Base-by-base conservation (phyloP, 176 grass and related monocot species). In the Carex pumila region DNA sequence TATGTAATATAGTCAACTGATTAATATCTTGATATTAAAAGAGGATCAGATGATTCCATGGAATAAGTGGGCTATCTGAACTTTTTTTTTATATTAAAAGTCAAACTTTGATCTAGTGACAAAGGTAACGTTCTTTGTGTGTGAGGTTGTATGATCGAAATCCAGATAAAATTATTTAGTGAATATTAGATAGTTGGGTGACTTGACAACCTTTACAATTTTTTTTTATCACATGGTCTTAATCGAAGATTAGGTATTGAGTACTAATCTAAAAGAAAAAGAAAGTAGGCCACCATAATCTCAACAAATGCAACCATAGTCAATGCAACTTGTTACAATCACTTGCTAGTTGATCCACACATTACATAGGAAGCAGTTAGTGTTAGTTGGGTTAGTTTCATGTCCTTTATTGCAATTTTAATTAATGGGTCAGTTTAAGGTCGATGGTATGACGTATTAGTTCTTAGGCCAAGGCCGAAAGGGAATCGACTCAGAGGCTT, bases 291-390 rank as follows among this genome's bases (percentile, higher is more conserved):
- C 12, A 76, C 45, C 47, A 55, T 14, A 76, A 53, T 76, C 1
- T 37, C 72, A 76, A 76, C 49, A 76, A 76, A 76, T 55, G 12
- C 72, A 55, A 52, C n/a, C 71, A 74, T 50, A 32, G 49, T 76
- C 45, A 55, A 76, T 19, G 7, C 12, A 76, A 76, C 1, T 31
- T 3, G 47, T 76, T 55, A 30, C 22, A 54, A 49, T 55, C 45
- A 76, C 22, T 55, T 76, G 72, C 43, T 49, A 74, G 43, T 73
- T 73, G 10, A 53, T 29, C 47, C 19, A 55, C 19, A 25, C 70
- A 73, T 52, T 73, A 29, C 17, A 52, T 50, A 73, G 43, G 6
- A 73, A 29, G 8, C 45, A 73, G 43, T 52, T 50, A 12, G 15
- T 53, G 18, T 53, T 53, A 75, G n/a, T 3, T 68, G 31, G 18